A percentile compares a stretch with the other conserved stretches of the same genome.
phyloP scores from a whole-genome alignment of 805 yeast species.

The Candida boidinii region DNA sequence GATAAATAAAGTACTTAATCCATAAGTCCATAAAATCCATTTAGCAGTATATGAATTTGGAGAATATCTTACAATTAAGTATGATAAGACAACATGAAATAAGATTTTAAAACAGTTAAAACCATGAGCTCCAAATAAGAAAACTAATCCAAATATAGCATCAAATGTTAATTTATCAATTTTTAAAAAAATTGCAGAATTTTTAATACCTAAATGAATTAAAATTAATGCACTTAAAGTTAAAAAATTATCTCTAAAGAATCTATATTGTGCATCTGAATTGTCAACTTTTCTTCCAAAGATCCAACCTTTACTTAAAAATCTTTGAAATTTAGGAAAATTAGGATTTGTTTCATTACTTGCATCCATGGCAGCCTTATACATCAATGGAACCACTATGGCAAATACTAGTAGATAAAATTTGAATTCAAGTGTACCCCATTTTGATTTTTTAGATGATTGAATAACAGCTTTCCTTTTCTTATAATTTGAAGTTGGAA shows the following conservation, averaged over 20 bases:
- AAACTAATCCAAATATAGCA: conserved; percentile 57
- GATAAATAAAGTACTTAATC: conserved; percentile 66
- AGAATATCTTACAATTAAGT: conserved; percentile 33
- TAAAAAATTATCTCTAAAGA: conserved; percentile 75
- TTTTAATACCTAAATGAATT: conserved; percentile 48
- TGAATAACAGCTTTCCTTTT: conserved; percentile 23
- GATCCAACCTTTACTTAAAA: conserved; percentile 79
- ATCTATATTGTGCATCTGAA: conserved; percentile 82
- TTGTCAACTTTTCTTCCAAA: conserved; percentile 88
- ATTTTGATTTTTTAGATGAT: conserved; percentile 38
- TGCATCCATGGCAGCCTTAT: conserved; percentile 73
- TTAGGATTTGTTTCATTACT: conserved; percentile 69
- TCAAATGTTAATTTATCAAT: conserved; percentile 58
- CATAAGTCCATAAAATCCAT: conserved; percentile 62
- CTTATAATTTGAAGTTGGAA: conserved; percentile 27
- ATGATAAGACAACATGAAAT: conserved; percentile 49
- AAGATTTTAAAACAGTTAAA: conserved; percentile 55
- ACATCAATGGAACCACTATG: conserved; percentile 74
- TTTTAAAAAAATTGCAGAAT: conserved; percentile 17
- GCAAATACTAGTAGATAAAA: conserved; percentile 57
- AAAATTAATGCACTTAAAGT: conserved; percentile 46
- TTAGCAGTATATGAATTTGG: conserved; percentile 31
- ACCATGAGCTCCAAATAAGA: conserved; percentile 74
- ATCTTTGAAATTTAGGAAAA: conserved; percentile 50
- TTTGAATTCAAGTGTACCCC: conserved; percentile 72